phyloP scores from a whole-genome alignment of 805 yeast species.

The Debaryomyces tyrocola region DNA sequence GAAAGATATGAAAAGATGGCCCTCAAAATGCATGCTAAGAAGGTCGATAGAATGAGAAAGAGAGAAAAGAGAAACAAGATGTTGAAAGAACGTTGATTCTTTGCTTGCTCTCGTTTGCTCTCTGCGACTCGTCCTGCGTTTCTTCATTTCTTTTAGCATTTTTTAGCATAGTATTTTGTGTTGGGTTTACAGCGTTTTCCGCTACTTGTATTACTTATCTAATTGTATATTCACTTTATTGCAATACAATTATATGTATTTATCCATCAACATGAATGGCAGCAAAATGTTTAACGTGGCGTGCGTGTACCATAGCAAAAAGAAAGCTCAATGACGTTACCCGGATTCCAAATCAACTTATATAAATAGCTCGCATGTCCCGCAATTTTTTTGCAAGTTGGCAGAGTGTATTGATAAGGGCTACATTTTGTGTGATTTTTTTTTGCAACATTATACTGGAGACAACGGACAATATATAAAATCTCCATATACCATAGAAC shows the following conservation, averaged over 20 bases:
- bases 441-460: background rate
- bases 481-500: background rate
- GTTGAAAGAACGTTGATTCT: constrained; percentile 74
- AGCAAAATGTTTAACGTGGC: background rate
- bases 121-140: background rate
- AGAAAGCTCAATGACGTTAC: constrained; percentile 1
- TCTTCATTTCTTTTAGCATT: background rate
- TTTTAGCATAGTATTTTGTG: background rate
- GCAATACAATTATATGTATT: background rate
- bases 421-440: background rate
- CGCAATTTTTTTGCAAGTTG: background rate
- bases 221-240: background rate
- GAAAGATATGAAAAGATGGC: constrained; percentile 86
- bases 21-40: constrained; percentile 86
- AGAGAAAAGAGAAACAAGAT: constrained; percentile 94
- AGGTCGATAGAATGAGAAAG: constrained; percentile 84
- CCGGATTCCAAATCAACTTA: background rate
- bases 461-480: background rate
- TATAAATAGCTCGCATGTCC: constrained; percentile 1
- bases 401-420: background rate
- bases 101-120: background rate
- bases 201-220: background rate
- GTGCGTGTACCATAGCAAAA: background rate
- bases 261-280: background rate
- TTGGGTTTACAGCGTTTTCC: background rate